These are phyloP conservation scores for Ceriops zippeliana DNA, from an alignment of 345 rosid species.

Conservation along the genomic window DNA sequence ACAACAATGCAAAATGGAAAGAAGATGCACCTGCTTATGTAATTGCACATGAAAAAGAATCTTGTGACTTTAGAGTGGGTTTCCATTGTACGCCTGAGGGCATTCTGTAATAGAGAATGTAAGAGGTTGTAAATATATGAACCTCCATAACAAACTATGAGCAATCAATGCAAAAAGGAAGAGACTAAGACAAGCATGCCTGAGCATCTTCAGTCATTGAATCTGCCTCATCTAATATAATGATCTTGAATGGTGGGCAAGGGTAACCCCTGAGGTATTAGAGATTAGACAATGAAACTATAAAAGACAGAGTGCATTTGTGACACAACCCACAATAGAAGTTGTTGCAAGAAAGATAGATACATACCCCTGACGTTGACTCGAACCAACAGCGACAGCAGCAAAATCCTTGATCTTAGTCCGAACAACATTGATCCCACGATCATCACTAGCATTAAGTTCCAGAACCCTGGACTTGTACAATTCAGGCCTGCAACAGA, in stretches of 20 bases:
- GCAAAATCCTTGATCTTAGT: slow-evolving; percentile 96
- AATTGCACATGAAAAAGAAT: slow-evolving; percentile 89
- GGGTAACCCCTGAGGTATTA: slow-evolving; percentile 65
- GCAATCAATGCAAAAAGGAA: slow-evolving; percentile 4
- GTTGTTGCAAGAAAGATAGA: not conserved
- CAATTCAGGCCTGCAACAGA: slow-evolving; percentile 68
- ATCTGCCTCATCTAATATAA: slow-evolving; percentile 93
- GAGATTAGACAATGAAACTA: slow-evolving; percentile 2
- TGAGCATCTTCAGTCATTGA: slow-evolving; percentile 99
- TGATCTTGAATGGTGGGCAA: slow-evolving; percentile 86
- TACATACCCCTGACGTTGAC: slow-evolving; percentile 61
- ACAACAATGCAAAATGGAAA: slow-evolving; percentile 13
- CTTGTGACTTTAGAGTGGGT: slow-evolving; percentile 93
- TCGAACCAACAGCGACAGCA: slow-evolving; percentile 85
- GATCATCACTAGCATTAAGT: slow-evolving; percentile 97
- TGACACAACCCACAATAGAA: not conserved
- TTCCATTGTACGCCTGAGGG: slow-evolving; percentile 95
- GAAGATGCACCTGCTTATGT: slow-evolving; percentile 77
- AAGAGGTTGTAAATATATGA: slow-evolving; percentile 4
- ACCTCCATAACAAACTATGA: not conserved
- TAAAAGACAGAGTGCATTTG: slow-evolving; percentile 1
- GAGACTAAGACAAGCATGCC: slow-evolving; percentile 38
- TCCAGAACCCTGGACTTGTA: slow-evolving; percentile 93
- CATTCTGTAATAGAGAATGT: slow-evolving; percentile 48
- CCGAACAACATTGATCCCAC: slow-evolving; percentile 93